These are phyloP conservation scores for Pichia kluyveri DNA, from an alignment of 805 yeast genomes.

Conservation along the genomic window DNA sequence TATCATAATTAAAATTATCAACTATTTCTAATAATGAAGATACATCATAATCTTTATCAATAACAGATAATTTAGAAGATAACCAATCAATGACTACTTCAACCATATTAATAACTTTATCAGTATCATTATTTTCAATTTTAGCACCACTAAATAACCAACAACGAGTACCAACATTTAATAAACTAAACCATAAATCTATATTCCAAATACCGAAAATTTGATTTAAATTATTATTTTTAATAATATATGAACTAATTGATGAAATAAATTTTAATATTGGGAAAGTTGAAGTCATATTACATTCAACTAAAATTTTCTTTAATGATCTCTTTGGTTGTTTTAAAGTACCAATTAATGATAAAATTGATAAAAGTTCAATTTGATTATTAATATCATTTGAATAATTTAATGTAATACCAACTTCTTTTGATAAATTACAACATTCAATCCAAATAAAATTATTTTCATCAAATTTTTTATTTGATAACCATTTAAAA, in stretches of 20 bases:
- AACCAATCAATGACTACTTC: slow-evolving; percentile 7
- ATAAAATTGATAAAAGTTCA: slow-evolving; percentile 2
- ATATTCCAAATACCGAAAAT: slow-evolving; percentile 12
- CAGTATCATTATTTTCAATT: slow-evolving; percentile 5
- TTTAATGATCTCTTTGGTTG: slow-evolving; percentile 9
- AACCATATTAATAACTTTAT: slow-evolving; percentile 4
- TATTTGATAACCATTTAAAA: slow-evolving; percentile 4
- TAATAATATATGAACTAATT: background rate
- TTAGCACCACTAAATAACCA: slow-evolving; percentile 11
- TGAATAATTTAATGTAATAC: slow-evolving; percentile 1
- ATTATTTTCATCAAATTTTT: background rate
- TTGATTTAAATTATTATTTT: background rate
- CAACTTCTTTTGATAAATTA: slow-evolving; percentile 5
- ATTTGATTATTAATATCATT: background rate
- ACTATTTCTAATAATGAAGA: slow-evolving; percentile 8
- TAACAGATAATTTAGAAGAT: background rate
- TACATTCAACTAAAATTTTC: slow-evolving; percentile 11
- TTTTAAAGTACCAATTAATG: slow-evolving; percentile 5
- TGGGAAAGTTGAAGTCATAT: slow-evolving; percentile 10
- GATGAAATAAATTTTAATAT: slow-evolving; percentile 3
- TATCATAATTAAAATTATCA: slow-evolving; percentile 29
- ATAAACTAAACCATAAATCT: slow-evolving; percentile 7
- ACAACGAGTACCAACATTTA: slow-evolving; percentile 9
- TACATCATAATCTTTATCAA: slow-evolving; percentile 1
- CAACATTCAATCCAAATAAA: slow-evolving; percentile 5